Base-by-base conservation (phyloP, 495 filamentous ascomycete species). In the Penicillium verhagenii region DNA sequence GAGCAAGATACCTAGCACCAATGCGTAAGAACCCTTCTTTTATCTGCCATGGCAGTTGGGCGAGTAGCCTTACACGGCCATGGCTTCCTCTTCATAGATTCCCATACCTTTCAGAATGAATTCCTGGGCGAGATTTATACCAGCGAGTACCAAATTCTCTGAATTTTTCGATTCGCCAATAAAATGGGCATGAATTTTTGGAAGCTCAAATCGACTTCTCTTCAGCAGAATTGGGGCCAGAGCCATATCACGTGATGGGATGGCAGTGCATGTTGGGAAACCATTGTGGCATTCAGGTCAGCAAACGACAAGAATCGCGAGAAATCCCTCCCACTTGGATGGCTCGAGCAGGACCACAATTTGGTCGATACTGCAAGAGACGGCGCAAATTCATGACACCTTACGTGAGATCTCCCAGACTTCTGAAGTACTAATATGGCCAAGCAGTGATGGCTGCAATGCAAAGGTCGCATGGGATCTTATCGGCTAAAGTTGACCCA, bases 151-250 rank as follows among this genome's bases (percentile, higher is more conserved):
- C 3, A 13, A 44, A 25, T 44, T 25, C 21, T 44, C 40, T 25
- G 21, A 1, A 25, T 25, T 44, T 25, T 44, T 44, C 21, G 21
- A 44, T 44, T 44, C 40, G 40, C 40, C 40, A 44, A 25, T 25
- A 44, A 25, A 44, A 6, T 44, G 21, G 40, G 40, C 21, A 44
- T 44, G 21, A 21, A 44, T 44, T 44, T 44, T 25, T 44, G 19
- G 40, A 44, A 44, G 40, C 40, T 44, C 19, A 44, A 44, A 44
- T 44, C 40, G 40, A 44, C 40, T 44, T 44, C 40, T 44, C 40
- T 44, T 44, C 40, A 44, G 21, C 21, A 44, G 40, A 1, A 44
- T 23, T 5, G 11, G 21, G 40, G 40, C 40, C 31, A 4, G 7
- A 44, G 40, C 20, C 40, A 25, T 3, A 25, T 44, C 40, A 44